phyloP scores from a whole-genome alignment of 2,329 filamentous ascomycete species.

The Peltaster fructicola region DNA sequence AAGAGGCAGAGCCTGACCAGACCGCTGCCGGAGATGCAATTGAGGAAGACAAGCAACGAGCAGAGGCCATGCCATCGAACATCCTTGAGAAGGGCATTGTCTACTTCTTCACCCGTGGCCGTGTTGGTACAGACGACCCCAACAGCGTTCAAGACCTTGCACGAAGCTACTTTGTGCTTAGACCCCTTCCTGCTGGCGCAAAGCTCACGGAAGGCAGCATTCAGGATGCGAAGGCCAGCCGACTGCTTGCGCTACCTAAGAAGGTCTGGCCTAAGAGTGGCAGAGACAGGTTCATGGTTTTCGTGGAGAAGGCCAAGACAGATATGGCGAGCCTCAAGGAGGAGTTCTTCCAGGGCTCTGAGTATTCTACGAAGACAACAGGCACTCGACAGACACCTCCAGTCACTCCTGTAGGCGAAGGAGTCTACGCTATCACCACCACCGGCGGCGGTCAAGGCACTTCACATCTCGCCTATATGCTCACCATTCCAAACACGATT shows the following conservation, averaged over 20 bases:
- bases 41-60: slow-evolving; percentile 32
- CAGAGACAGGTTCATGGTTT: slow-evolving; percentile 57
- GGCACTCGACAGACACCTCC: slow-evolving; percentile 52
- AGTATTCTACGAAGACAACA: slow-evolving; percentile 60
- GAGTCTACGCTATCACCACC: slow-evolving; percentile 64
- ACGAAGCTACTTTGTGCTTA: slow-evolving; percentile 62
- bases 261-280: slow-evolving; percentile 58
- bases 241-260: slow-evolving; percentile 65
- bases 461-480: slow-evolving; percentile 62
- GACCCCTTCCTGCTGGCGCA: slow-evolving; percentile 53
- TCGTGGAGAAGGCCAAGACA: slow-evolving; percentile 57
- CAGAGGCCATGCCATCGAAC: slow-evolving; percentile 35
- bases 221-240: slow-evolving; percentile 41
- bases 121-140: slow-evolving; percentile 56
- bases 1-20: slow-evolving; percentile 1
- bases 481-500: slow-evolving; percentile 53
- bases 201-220: slow-evolving; percentile 43
- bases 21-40: slow-evolving; percentile 20
- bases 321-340: slow-evolving; percentile 55
- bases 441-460: slow-evolving; percentile 39
- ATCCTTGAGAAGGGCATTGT: slow-evolving; percentile 78
- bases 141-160: slow-evolving; percentile 54
- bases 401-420: slow-evolving; percentile 62
- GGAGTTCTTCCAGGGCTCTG: slow-evolving; percentile 46
- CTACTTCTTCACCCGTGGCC: slow-evolving; percentile 75